These are phyloP conservation scores for Castanea sativa DNA, from an alignment of 306 rosid genomes.

Conservation along the genomic window DNA sequence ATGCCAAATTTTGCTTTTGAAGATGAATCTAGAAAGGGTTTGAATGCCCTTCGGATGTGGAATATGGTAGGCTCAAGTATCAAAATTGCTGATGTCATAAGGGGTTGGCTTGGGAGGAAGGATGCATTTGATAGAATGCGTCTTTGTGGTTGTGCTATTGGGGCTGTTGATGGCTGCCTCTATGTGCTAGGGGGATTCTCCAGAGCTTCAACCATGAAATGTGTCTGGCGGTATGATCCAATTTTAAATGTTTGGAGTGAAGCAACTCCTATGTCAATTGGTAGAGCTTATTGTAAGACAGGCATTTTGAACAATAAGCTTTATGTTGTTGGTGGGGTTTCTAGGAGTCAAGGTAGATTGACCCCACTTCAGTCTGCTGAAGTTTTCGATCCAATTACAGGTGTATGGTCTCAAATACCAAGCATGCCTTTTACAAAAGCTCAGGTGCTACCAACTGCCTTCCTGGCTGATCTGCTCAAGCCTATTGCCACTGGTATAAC, in stretches of 20 bases:
- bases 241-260: slow-evolving; percentile 36
- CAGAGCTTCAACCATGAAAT: slow-evolving; percentile 40
- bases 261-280: slow-evolving; percentile 38
- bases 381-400: slow-evolving; percentile 34
- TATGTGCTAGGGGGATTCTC: slow-evolving; percentile 51
- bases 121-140: slow-evolving; percentile 37
- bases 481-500: slow-evolving; percentile 52
- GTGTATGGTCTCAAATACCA: slow-evolving; percentile 43
- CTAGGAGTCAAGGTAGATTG: slow-evolving; percentile 41
- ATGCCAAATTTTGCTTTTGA: slow-evolving; percentile 34
- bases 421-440: slow-evolving; percentile 47
- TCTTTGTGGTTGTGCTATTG: slow-evolving; percentile 41
- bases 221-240: slow-evolving; percentile 48
- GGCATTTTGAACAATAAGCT: slow-evolving; percentile 41
- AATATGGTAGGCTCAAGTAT: slow-evolving; percentile 31
- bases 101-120: slow-evolving; percentile 39
- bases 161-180: slow-evolving; percentile 42
- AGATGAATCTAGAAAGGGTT: slow-evolving; percentile 34
- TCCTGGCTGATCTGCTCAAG: slow-evolving; percentile 45
- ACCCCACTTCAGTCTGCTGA: slow-evolving; percentile 48
- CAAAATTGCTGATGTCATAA: slow-evolving; percentile 30
- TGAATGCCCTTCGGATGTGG: slow-evolving; percentile 29
- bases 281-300: slow-evolving; percentile 47
- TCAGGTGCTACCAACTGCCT: slow-evolving; percentile 36
- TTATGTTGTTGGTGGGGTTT: slow-evolving; percentile 45